Percentiles rank a stretch among this genome's conserved stretches.
Evolutionary conservation across 2,329 filamentous ascomycete species (phyloP).

Genomic region (Zasmidium citrigriseum): DNA sequence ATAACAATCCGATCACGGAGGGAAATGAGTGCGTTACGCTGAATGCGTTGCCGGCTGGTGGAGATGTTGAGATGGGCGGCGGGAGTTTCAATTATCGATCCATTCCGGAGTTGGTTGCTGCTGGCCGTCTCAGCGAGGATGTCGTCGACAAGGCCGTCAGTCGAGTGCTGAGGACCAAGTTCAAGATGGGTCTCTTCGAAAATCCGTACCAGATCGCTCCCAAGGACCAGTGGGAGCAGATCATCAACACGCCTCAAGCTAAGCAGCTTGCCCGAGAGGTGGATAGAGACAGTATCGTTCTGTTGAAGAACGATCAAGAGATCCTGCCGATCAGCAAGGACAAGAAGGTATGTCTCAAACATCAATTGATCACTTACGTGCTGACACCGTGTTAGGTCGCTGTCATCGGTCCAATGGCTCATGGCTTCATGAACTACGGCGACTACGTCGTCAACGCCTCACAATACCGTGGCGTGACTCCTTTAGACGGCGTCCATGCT

Average conservation of each 20-base stretch:
- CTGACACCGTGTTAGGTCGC: conserved; percentile 51
- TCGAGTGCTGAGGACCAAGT: conserved; percentile 67
- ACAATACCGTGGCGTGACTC: conserved; percentile 66
- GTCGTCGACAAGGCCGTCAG: conserved; percentile 67
- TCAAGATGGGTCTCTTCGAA: conserved; percentile 70
- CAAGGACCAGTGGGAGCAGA: conserved; percentile 54
- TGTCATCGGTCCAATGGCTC: conserved; percentile 74
- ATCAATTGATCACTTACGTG: no score
- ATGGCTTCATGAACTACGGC: conserved; percentile 72
- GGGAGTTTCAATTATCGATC: conserved; percentile 70
- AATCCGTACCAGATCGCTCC: conserved; percentile 64
- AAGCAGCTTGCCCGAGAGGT: conserved; percentile 64
- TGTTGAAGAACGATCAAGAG: conserved; percentile 70
- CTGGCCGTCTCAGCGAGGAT: conserved; percentile 60
- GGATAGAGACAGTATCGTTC: conserved; percentile 69
- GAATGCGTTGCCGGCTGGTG: conserved; percentile 66
- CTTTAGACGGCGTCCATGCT: conserved; percentile 67
- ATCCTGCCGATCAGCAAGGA: conserved; percentile 65
- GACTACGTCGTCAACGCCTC: conserved; percentile 71
- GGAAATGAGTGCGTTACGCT: conserved; percentile 67
- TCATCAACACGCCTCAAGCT: conserved; percentile 63
- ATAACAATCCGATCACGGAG: conserved; percentile 48
- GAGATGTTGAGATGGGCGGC: conserved; percentile 75
- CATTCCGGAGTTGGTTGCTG: conserved; percentile 65
- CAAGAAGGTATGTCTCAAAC: conserved; percentile 40